Base-by-base conservation (phyloP, 1,284 basidiomycete genomes). In the Cryptococcus maquisensis region DNA sequence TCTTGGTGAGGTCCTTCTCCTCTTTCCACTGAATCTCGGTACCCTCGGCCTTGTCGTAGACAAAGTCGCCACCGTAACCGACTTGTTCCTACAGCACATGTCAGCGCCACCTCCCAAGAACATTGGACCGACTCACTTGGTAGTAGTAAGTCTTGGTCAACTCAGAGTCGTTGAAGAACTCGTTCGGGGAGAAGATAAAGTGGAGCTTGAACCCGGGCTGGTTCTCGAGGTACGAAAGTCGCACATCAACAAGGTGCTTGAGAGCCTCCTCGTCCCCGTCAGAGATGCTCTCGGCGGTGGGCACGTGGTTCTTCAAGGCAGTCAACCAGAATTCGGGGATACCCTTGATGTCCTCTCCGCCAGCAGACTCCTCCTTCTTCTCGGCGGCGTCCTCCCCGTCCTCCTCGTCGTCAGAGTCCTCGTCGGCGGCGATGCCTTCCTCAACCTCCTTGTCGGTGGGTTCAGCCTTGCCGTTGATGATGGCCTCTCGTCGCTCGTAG, bases 261-360 rank as follows among this genome's bases (percentile, higher is more conserved):
- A 84, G 78, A 6, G 80, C 81, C 68, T 79, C 86, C 60, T 87
- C 90, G 74, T 98, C 95, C 52, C 87, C 85, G 71, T 97, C 93
- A 36, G 90, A 96, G 80, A 98, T 93, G 70, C 94, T 81, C 53
- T 94, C 91, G 46, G 84, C 82, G 52, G 98, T 82, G 50, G 85
- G 90, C 56, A 87, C 77, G 75, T 97, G 91, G 78, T 96, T 98
- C 68, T 90, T 86, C 61, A 98, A 83, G 1, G 92, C 91, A 1
- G 95, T 98, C 66, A 97, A 85, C 95, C 95, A 98, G 82, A 98
- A 98, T 71, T 96, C 87, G 58, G 94, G 90, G 68, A 98, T 92
- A 62, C 87, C 87, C 61, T 81, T 78, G 51, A 67, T 38, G 36
- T 67, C 63, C 35, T 67, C 65, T 35, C 43, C 60, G 43, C 55